A percentile compares a stretch with the other conserved stretches of the same genome.
Evolutionary conservation across 1,284 basidiomycete species (phyloP).

Genomic region (Austroboletus niveus): DNA sequence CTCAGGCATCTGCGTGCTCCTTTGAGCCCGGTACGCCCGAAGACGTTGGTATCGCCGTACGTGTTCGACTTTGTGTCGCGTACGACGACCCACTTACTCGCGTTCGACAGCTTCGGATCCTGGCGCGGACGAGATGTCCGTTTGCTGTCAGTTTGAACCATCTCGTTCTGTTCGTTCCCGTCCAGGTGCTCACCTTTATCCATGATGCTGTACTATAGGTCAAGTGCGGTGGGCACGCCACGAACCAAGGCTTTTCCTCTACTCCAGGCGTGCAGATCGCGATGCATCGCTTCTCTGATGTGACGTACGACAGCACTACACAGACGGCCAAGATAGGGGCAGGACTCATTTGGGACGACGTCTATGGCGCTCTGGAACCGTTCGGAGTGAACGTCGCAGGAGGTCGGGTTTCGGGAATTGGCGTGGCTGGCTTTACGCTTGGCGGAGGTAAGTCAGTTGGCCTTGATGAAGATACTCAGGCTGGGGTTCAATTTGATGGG

Average conservation of each 20-base stretch:
- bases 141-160: conserved; percentile 25
- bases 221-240: conserved; percentile 49
- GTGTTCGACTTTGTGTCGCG: neutral
- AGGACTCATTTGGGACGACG: conserved; percentile 39
- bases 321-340: conserved; percentile 41
- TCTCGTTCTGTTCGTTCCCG: no score
- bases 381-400: conserved; percentile 46
- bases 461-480: neutral
- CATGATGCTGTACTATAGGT: conserved; percentile 35
- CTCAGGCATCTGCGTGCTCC: neutral
- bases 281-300: conserved; percentile 26
- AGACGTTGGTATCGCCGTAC: neutral
- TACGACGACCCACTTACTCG: neutral
- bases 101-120: conserved; percentile 28
- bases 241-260: conserved; percentile 36
- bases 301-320: conserved; percentile 26
- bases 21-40: neutral
- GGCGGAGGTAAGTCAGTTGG: conserved; percentile 22
- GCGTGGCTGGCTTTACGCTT: conserved; percentile 43
- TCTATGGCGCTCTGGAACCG: conserved; percentile 43
- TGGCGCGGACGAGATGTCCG: conserved; percentile 37
- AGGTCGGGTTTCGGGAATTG: conserved; percentile 45
- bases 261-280: conserved; percentile 22
- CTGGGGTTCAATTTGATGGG: no score
- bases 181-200: conserved; percentile 1